Conservation (phyloP, 2,329 filamentous ascomycete genomes). For the Penicillium sp. region DNA sequence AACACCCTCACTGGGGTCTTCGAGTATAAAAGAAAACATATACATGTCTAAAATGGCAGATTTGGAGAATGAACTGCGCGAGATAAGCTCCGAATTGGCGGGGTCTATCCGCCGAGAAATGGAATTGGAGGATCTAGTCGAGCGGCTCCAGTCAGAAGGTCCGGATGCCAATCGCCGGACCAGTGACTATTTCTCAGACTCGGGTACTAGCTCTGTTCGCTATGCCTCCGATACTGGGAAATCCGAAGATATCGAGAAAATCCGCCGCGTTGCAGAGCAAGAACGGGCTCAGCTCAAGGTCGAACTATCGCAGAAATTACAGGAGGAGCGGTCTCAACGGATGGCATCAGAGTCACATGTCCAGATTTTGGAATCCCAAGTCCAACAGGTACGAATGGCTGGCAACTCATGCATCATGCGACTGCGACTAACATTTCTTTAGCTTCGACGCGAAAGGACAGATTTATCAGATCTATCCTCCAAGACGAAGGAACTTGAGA, state of each 20-base stretch:
- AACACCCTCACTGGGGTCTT: slow-evolving; percentile 44
- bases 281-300: slow-evolving; percentile 83
- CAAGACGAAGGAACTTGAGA: slow-evolving; percentile 73
- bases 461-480: slow-evolving; percentile 47
- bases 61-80: slow-evolving; percentile 89
- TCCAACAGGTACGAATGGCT: slow-evolving; percentile 57
- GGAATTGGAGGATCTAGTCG: slow-evolving; percentile 91
- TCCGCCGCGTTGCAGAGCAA: slow-evolving; percentile 81
- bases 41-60: slow-evolving; percentile 66
- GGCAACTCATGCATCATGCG: not conserved
- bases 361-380: slow-evolving; percentile 72
- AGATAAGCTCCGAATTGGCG: slow-evolving; percentile 89
- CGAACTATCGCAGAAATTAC: slow-evolving; percentile 78
- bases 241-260: slow-evolving; percentile 70
- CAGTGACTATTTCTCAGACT: slow-evolving; percentile 98
- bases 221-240: slow-evolving; percentile 61
- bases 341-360: slow-evolving; percentile 79
- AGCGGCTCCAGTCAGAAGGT: slow-evolving; percentile 75
- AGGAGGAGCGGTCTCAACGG: slow-evolving; percentile 76
- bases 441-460: slow-evolving; percentile 53
- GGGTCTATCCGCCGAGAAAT: slow-evolving; percentile 91
- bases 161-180: slow-evolving; percentile 65
- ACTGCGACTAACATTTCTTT: slow-evolving; percentile 4
- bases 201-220: slow-evolving; percentile 79
- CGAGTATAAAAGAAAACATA: slow-evolving; percentile 43